Evolutionary conservation across 2,329 filamentous ascomycete genomes (phyloP).

Genomic region (Aspergillus luchuensis): DNA sequence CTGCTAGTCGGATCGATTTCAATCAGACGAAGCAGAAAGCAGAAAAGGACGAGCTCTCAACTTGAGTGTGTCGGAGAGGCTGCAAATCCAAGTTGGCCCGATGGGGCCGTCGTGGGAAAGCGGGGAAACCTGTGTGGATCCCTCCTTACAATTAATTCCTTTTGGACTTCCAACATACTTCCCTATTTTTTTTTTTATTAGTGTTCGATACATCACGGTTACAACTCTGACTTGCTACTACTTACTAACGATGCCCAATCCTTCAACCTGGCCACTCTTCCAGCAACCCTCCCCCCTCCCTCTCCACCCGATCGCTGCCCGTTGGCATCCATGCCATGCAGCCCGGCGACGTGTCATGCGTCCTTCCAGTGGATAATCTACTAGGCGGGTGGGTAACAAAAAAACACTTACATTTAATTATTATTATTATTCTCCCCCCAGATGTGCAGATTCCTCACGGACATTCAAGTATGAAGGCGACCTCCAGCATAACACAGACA

Average conservation of each 20-base stretch:
- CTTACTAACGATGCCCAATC: not conserved
- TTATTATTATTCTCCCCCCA: not conserved
- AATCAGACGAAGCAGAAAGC: slow-evolving; percentile 1
- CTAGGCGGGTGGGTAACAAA: not conserved
- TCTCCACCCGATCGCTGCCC: slow-evolving; percentile 1
- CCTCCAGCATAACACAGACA: too few species aligned
- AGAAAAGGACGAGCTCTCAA: not conserved
- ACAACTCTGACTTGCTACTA: too few species aligned
- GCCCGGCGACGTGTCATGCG: slow-evolving; percentile 20
- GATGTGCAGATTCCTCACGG: not conserved
- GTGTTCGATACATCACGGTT: too few species aligned
- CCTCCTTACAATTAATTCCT: not conserved
- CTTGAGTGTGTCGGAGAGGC: not conserved
- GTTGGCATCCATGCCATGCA: slow-evolving; percentile 13
- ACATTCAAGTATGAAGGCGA: too few species aligned
- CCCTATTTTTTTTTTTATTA: too few species aligned
- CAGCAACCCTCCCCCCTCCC: not conserved
- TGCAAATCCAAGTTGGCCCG: slow-evolving; percentile 10
- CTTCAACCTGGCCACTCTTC: not conserved
- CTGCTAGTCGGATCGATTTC: not conserved
- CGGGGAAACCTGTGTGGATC: slow-evolving; percentile 23
- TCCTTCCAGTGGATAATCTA: slow-evolving; percentile 3
- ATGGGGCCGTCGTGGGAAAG: slow-evolving; percentile 22
- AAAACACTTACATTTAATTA: not conserved
- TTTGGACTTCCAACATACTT: not conserved